Evolutionary conservation across 2,329 filamentous ascomycete genomes (phyloP).

Genomic region (Ceratocystis diversiconidia): DNA sequence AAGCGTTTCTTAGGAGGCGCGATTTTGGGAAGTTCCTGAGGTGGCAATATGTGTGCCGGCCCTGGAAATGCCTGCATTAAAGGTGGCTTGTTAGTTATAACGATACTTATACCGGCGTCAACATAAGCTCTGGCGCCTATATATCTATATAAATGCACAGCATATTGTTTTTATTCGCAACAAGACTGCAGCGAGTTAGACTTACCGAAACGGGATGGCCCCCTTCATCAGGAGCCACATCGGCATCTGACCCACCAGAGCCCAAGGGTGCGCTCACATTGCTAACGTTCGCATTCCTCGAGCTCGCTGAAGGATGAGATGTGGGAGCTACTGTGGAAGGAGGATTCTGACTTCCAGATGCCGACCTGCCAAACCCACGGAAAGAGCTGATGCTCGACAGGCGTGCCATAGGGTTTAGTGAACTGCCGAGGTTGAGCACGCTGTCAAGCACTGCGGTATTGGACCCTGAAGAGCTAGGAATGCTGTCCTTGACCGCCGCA

Average conservation of each 20-base stretch:
- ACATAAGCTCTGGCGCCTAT: no score
- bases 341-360: constrained; percentile 22
- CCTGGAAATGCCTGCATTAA: constrained; percentile 43
- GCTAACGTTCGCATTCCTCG: background rate
- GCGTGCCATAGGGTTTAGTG: constrained; percentile 63
- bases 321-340: constrained; percentile 16
- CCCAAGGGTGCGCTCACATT: background rate
- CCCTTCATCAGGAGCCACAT: constrained; percentile 28
- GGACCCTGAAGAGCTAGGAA: constrained; percentile 16
- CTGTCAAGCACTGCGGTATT: constrained; percentile 61
- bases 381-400: constrained; percentile 61
- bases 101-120: background rate
- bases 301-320: background rate
- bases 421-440: constrained; percentile 65
- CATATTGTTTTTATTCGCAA: no score
- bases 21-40: constrained; percentile 41
- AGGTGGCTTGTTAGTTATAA: constrained; percentile 10
- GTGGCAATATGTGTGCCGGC: constrained; percentile 39
- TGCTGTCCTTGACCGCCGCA: constrained; percentile 25
- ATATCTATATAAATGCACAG: no score
- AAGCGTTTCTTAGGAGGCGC: constrained; percentile 58
- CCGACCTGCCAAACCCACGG: constrained; percentile 54
- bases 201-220: constrained; percentile 45
- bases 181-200: background rate
- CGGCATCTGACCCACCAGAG: background rate